Conservation (phyloP, 768 basidiomycete genomes). For the Termitomyces bulborhizus region DNA sequence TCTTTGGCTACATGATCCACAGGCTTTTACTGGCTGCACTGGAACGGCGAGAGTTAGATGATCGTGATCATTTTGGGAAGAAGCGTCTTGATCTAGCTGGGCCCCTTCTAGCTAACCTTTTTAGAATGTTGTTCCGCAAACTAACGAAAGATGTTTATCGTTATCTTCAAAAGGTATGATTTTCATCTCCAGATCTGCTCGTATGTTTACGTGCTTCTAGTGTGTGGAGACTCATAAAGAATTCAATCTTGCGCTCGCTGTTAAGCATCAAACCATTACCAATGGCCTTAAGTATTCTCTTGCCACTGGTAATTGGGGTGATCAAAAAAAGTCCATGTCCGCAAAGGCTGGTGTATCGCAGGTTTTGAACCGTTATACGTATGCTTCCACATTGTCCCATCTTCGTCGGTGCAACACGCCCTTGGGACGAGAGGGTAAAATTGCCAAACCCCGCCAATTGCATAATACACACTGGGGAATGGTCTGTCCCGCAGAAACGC, state of each 20-base stretch:
- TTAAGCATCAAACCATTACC: constrained; percentile 96
- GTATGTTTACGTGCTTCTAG: constrained; percentile 32
- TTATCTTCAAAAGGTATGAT: constrained; percentile 85
- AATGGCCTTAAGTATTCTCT: constrained; percentile 98
- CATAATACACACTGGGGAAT: constrained; percentile 99
- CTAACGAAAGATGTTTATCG: constrained; percentile 96
- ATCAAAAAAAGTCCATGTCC: constrained; percentile 97
- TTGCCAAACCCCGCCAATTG: constrained; percentile 97
- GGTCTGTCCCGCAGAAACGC: constrained; percentile 99
- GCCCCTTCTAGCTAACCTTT: constrained; percentile 91
- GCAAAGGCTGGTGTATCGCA: constrained; percentile 98
- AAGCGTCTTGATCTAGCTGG: constrained; percentile 96
- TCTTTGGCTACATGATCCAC: constrained; percentile 99
- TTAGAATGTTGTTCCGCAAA: constrained; percentile 96
- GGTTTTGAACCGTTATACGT: constrained; percentile 97
- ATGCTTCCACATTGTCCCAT: constrained; percentile 97
- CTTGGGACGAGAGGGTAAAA: constrained; percentile 96
- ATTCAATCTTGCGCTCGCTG: constrained; percentile 86
- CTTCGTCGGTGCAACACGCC: constrained; percentile 97
- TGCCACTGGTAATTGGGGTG: constrained; percentile 99
- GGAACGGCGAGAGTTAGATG: constrained; percentile 92
- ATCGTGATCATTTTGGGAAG: constrained; percentile 99
- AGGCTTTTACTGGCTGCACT: constrained; percentile 89
- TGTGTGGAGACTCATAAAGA: constrained; percentile 96
- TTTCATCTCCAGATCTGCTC: constrained; percentile 1